Evolutionary conservation across 305 asterid genomes (phyloP), one percentile per base, ranked within the genome.

Genomic region (Fraxinus nigra): DNA sequence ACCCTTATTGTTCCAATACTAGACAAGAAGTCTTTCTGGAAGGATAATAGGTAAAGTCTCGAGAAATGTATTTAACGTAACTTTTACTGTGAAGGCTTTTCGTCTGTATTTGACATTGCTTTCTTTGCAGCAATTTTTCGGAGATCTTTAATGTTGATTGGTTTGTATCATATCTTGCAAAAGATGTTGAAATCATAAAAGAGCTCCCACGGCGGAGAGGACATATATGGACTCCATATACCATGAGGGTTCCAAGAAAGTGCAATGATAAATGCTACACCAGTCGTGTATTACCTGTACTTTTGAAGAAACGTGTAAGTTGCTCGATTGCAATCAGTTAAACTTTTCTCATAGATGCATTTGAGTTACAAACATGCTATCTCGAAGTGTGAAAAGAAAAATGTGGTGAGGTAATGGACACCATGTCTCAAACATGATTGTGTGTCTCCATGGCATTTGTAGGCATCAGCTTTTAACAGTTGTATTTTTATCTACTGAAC

Each of bases 21-120:
- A 90, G 99, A 97, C 83, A 92, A 89, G 84, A 91, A 92, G 85
- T 97, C 99, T 72, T 97, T 90, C 89, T 97, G 99, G 99, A 97
- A 97, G 89, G 99, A 97, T 91, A 90, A 90, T 48, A 95, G 99
- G 98, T 95, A 78, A 84, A 48, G 69, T 73, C 59, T 78, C 56
- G 63, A 65, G 40, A 77, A 80, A 84, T 70, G 16, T 63, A 16
- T 72, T 75, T 63, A 24, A 16, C 24, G 0, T 65, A 56, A 46
- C 67, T 78, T 75, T 75, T 76, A 67, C 67, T 78, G 16, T 38
- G 40, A 33, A 61, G 82, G 70, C 77, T 77, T 86, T 16, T 76
- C 82, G 46, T 73, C 16, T 70, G 33, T 78, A 75, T 90, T 88
- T 79, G 84, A 75, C 61, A 59, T 76, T 79, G 87, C 85, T 83